These are phyloP conservation scores for Didymella exigua DNA, from an alignment of 2,329 filamentous ascomycete species.

Conservation along the genomic window DNA sequence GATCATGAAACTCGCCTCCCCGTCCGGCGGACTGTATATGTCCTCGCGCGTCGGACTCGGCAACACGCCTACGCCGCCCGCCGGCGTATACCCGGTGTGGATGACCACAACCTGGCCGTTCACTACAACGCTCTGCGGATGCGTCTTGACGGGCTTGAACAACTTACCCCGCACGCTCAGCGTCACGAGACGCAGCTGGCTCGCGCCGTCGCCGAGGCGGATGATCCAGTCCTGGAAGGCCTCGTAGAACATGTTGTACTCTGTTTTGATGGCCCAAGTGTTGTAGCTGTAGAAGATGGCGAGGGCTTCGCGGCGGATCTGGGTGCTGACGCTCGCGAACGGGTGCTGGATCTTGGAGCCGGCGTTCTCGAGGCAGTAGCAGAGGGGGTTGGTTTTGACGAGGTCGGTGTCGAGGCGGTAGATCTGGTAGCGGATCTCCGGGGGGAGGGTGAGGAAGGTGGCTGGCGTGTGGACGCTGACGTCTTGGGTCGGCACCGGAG, in stretches of 20 bases:
- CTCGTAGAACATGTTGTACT: constrained; percentile 50
- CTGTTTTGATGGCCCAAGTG: constrained; percentile 48
- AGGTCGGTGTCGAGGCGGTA: constrained; percentile 47
- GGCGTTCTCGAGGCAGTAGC: constrained; percentile 50
- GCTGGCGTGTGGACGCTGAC: constrained; percentile 15
- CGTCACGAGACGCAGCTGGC: constrained; percentile 38
- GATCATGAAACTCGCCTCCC: constrained; percentile 46
- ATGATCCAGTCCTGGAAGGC: constrained; percentile 49
- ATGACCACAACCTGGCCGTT: constrained; percentile 32
- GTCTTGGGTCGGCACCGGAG: not conserved
- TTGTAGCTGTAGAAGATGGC: constrained; percentile 51
- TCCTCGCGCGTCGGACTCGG: constrained; percentile 21
- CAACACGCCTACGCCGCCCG: constrained; percentile 1
- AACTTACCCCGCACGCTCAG: constrained; percentile 41
- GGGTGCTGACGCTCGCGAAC: constrained; percentile 43
- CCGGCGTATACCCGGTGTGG: constrained; percentile 14
- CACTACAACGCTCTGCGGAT: constrained; percentile 27
- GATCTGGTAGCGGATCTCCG: constrained; percentile 47
- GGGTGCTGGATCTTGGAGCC: constrained; percentile 46
- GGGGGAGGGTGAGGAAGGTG: constrained; percentile 45
- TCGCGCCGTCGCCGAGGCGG: constrained; percentile 40
- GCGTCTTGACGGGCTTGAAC: constrained; percentile 41
- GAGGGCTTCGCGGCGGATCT: constrained; percentile 45
- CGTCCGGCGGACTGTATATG: constrained; percentile 42
- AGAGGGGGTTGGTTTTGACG: constrained; percentile 43